Evolutionary conservation across 306 rosid genomes (phyloP).

Genomic region (Alnus rubra): DNA sequence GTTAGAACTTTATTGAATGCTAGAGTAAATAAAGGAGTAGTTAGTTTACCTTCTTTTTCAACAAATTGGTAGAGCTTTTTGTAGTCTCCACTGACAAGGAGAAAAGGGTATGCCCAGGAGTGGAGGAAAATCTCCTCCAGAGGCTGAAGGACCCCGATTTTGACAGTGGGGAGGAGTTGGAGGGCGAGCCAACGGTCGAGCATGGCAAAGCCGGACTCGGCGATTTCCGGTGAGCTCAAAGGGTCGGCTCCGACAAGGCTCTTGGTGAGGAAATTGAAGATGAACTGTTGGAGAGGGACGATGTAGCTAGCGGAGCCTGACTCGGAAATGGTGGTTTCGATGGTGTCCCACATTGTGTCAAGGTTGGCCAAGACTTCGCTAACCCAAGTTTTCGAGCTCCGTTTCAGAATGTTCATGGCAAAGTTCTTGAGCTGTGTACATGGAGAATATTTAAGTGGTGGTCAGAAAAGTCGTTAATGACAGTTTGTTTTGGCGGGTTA

Average conservation of each 20-base stretch:
- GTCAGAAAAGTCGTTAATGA: background rate
- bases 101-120: conserved; percentile 71
- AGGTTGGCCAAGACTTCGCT: conserved; percentile 49
- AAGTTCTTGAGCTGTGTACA: conserved; percentile 58
- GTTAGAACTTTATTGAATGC: too few relatives aligned
- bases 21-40: too few relatives aligned
- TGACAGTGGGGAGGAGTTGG: conserved; percentile 70
- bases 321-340: conserved; percentile 53
- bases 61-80: conserved; percentile 53
- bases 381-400: conserved; percentile 74
- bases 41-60: conserved; percentile 54
- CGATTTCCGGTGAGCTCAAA: conserved; percentile 52
- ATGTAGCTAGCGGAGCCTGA: conserved; percentile 38
- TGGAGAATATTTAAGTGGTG: background rate
- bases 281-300: conserved; percentile 48
- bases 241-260: conserved; percentile 63
- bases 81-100: conserved; percentile 72
- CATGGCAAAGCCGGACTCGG: conserved; percentile 54
- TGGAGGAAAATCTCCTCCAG: conserved; percentile 85
- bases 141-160: conserved; percentile 69
- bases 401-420: conserved; percentile 50
- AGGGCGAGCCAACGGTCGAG: conserved; percentile 78
- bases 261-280: conserved; percentile 66
- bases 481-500: background rate
- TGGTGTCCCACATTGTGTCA: conserved; percentile 50